These are phyloP conservation scores for Microthyrium microscopicum DNA, from an alignment of 2,329 filamentous ascomycete genomes.

Conservation along the genomic window DNA sequence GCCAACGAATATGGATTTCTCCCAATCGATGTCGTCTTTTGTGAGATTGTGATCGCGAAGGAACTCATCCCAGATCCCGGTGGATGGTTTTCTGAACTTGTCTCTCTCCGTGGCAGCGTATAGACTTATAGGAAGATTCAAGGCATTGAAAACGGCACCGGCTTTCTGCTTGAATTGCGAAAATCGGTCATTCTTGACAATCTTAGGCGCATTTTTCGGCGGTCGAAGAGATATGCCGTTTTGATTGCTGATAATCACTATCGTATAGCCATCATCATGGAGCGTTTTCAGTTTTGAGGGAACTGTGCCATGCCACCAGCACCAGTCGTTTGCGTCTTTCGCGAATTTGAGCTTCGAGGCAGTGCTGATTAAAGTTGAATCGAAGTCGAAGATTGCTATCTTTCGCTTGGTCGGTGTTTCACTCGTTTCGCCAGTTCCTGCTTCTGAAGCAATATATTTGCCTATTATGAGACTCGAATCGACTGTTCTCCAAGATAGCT, in stretches of 20 bases:
- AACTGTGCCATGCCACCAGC: constrained; percentile 73
- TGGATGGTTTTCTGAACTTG: constrained; percentile 68
- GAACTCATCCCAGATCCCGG: constrained; percentile 72
- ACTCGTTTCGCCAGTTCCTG: constrained; percentile 10
- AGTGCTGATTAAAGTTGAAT: constrained; percentile 73
- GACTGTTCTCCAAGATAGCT: constrained; percentile 49
- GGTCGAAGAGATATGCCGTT: constrained; percentile 61
- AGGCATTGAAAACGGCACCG: constrained; percentile 47
- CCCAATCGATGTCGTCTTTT: constrained; percentile 44
- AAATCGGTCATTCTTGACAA: constrained; percentile 49
- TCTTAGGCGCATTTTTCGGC: constrained; percentile 56
- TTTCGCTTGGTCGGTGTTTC: constrained; percentile 21
- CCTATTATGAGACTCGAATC: constrained; percentile 61
- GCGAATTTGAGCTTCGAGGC: constrained; percentile 67
- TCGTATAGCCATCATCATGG: constrained; percentile 50
- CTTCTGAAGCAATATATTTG: constrained; percentile 38
- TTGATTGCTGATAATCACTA: constrained; percentile 82
- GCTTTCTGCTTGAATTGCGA: constrained; percentile 72
- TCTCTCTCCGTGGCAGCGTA: constrained; percentile 81
- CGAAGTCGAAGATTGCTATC: constrained; percentile 47
- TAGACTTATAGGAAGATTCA: constrained; percentile 60
- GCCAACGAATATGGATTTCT: constrained; percentile 68
- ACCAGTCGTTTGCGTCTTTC: constrained; percentile 63
- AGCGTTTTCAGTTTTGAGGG: constrained; percentile 51
- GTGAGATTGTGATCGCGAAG: constrained; percentile 32